Base-by-base conservation (phyloP, 495 filamentous ascomycete species). In the Baudoinia panamericana region DNA sequence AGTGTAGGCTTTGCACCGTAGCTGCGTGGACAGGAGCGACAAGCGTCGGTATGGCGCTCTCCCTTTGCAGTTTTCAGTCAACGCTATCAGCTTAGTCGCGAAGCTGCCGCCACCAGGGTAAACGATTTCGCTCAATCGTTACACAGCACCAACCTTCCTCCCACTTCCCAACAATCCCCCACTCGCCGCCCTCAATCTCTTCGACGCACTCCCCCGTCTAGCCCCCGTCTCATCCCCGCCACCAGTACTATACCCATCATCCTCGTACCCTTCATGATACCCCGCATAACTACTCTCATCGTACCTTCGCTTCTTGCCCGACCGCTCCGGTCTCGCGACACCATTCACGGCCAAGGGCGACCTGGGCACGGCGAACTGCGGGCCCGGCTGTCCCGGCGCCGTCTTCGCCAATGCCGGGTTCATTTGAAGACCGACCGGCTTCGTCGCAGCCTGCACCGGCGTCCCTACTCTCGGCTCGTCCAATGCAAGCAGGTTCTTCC, bases 241-340 rank as follows among this genome's bases (percentile, higher is more conserved):
- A 5, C 48, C 48, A 1, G 43, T 43, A 24, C 48, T 52, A 26
- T 64, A 59, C 17, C 72, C 73, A 36, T 70, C 70, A 43, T 75
- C 71, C 38, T 75, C 73, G 54, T 61, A 76, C 9, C 72, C 76
- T 61, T 80, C 77, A 35, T 68, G 71, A 46, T 83, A 84, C 4
- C 79, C 79, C 37, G 71, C 71, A 54, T 76, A 83, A 49, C 72
- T 76, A 30, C 63, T 62, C 21, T 82, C 79, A 51, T 75, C 70
- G 53, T 83, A 83, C 48, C 73, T 63, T 46, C 79, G 64, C 60
- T 80, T 80, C 50, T 73, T 76, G 22, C 70, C 70, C 37, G 50
- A 24, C 21, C 73, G 71, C 51, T 68, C 76, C 2, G 80, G 74
- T 24, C 76, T 63, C 12, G 20, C 31, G 9, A 16, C 22, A 9